Conservation (phyloP, 768 basidiomycete species). For the Trametes meyenii region DNA sequence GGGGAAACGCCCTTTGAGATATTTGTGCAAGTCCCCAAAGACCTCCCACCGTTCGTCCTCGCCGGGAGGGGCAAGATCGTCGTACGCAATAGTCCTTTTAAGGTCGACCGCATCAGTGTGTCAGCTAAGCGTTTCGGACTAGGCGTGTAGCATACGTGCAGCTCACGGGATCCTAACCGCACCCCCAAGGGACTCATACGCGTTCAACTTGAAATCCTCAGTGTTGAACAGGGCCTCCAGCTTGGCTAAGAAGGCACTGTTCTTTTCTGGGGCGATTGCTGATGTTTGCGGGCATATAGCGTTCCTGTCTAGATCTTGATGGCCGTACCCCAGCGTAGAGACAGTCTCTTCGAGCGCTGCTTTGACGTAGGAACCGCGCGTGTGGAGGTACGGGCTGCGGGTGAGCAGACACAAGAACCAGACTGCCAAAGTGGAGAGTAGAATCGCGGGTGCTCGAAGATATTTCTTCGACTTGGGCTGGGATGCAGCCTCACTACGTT, state of each 20-base stretch:
- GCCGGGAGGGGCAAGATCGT: slow-evolving; percentile 32
- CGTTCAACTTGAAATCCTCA: slow-evolving; percentile 14
- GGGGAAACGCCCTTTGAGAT: slow-evolving; percentile 44
- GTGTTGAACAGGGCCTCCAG: slow-evolving; percentile 16
- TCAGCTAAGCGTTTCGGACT: not conserved
- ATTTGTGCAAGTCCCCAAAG: slow-evolving; percentile 37
- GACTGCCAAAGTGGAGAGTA: not conserved
- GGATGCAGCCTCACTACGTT: not conserved
- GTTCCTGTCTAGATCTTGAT: not conserved
- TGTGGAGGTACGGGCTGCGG: not conserved
- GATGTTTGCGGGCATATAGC: slow-evolving; percentile 13
- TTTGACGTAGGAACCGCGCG: not conserved
- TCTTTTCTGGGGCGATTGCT: slow-evolving; percentile 10
- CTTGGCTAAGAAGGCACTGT: slow-evolving; percentile 9
- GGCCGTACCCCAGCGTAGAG: not conserved
- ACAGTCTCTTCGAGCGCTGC: not conserved
- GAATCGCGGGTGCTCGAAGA: not conserved
- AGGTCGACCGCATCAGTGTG: not conserved
- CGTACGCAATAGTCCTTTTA: slow-evolving; percentile 33
- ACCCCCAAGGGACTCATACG: slow-evolving; percentile 23
- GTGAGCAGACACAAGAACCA: slow-evolving; percentile 3
- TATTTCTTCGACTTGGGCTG: not conserved
- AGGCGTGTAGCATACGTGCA: not conserved
- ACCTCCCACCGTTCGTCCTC: slow-evolving; percentile 40
- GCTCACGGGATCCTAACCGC: slow-evolving; percentile 24